Evolutionary conservation across 2,329 filamentous ascomycete genomes (phyloP).

Genomic region (Stenocarpella maydis): DNA sequence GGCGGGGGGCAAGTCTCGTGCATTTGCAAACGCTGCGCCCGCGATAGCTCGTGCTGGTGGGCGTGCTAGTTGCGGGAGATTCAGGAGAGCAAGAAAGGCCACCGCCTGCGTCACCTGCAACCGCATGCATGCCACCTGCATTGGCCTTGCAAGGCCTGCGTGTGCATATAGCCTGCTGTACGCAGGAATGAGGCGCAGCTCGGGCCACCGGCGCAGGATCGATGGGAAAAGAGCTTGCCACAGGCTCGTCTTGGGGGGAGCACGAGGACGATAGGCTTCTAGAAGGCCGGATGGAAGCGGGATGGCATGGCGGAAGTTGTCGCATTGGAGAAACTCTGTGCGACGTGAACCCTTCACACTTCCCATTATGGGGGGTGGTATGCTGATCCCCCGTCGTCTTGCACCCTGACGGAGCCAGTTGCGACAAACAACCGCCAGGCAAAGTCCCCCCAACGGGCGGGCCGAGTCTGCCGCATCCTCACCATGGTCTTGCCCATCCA

Average conservation of each 20-base stretch:
- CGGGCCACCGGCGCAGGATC: background rate
- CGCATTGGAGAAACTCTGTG: conserved; percentile 5
- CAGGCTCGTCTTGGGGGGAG: background rate
- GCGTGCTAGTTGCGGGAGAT: conserved; percentile 9
- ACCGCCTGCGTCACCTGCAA: conserved; percentile 15
- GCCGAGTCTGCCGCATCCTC: conserved; percentile 10
- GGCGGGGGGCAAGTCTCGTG: conserved; percentile 4
- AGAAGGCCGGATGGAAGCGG: conserved; percentile 20
- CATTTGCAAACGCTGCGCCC: background rate
- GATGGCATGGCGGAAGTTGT: background rate
- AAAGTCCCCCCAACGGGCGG: conserved; percentile 4
- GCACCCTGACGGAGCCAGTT: background rate
- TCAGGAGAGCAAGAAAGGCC: conserved; percentile 5
- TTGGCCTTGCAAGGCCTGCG: background rate
- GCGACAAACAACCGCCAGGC: background rate
- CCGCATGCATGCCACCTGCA: conserved; percentile 16
- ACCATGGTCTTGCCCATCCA: background rate
- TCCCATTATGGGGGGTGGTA: too few species aligned
- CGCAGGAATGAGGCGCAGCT: conserved; percentile 13
- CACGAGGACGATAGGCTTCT: conserved; percentile 4
- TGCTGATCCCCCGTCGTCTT: conserved; percentile 19
- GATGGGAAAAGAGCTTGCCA: background rate
- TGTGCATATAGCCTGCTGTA: background rate
- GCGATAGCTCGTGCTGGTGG: conserved; percentile 8
- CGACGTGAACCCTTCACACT: background rate